Conservation (phyloP, 2,329 filamentous ascomycete species). For the Ustulina deusta region DNA sequence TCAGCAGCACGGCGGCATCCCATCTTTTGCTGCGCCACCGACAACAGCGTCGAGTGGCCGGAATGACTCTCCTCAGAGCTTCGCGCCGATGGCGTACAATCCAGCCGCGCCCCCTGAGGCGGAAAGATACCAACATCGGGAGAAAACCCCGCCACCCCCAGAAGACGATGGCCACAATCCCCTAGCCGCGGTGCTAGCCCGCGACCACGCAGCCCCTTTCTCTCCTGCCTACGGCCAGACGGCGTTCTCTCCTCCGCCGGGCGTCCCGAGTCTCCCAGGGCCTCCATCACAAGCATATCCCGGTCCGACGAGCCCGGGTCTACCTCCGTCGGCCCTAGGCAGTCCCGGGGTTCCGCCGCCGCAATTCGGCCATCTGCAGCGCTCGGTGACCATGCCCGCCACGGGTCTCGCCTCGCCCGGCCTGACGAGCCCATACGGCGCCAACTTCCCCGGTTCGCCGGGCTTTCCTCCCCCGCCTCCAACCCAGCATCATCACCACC, state of each 20-base stretch:
- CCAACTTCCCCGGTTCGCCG: constrained; percentile 60
- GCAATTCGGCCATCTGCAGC: constrained; percentile 60
- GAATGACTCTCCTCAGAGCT: constrained; percentile 57
- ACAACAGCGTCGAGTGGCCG: constrained; percentile 50
- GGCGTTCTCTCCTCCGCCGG: constrained; percentile 56
- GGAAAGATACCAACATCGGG: constrained; percentile 76
- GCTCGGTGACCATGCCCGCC: constrained; percentile 64
- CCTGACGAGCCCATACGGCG: constrained; percentile 58
- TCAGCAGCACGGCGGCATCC: constrained; percentile 45
- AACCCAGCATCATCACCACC: constrained; percentile 31
- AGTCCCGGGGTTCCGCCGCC: constrained; percentile 58
- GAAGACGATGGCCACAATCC: constrained; percentile 73
- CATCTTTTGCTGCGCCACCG: constrained; percentile 58
- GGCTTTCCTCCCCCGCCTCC: constrained; percentile 55
- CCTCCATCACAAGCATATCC: constrained; percentile 47
- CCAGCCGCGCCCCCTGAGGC: constrained; percentile 81
- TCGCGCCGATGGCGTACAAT: constrained; percentile 79
- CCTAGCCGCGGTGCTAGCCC: constrained; percentile 67
- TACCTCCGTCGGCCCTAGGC: constrained; percentile 55
- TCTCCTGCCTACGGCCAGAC: constrained; percentile 61
- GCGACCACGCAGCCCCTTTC: constrained; percentile 67
- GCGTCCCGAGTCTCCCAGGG: constrained; percentile 56
- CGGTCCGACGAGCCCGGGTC: constrained; percentile 44
- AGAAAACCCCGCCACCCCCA: constrained; percentile 79
- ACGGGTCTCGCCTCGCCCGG: constrained; percentile 55